Base-by-base conservation (phyloP, 2,329 filamentous ascomycete species). In the Xylogone sp. region DNA sequence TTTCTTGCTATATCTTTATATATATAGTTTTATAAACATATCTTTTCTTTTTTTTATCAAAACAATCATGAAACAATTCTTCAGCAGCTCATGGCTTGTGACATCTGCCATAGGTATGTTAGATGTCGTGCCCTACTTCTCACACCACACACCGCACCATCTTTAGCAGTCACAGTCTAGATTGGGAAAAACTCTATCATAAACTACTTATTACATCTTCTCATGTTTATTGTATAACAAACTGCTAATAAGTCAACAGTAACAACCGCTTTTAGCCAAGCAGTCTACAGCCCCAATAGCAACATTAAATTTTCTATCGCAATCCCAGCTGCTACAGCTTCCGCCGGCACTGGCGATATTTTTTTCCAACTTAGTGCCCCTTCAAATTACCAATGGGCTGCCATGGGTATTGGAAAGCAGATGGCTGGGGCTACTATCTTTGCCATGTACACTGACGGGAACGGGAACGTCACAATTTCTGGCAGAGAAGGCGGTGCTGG, bases 341-440 rank as follows among this genome's bases (percentile, higher is more conserved):
- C 69, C 6, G 74, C 74, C 8, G 74, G 74, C 7, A 70, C 61
- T 21, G 79, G 80, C 16, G 74, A 81, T 42, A 75, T 85, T 52
- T 84, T 76, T 64, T 75, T 84, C 62, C 78, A 81, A 52, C 69
- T 85, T 48, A 72, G 71, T 31, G 78, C 77, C 2, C 78, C 81
- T 1, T 74, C 71, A 19, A 69, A 63, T 3, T 75, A 79, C 59
- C 64, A 75, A 69, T 85, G 78, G 76, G 72, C 81, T n/a, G 77
- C 71, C 2, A 64, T 84, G 2, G 82, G 80, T 2, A 79, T 83
- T 59, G 82, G 82, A 22, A 68, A 56, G 1, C 58, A 65, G 39
- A 85, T 84, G 82, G 56, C 68, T 7, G 76, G 75, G 27, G 65
- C 80, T 4, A 80, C 79, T 59, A 83, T 84, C 49, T 83, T 84